Evolutionary conservation across 2,329 filamentous ascomycete species (phyloP).

Genomic region (Xylariaceae sp.): DNA sequence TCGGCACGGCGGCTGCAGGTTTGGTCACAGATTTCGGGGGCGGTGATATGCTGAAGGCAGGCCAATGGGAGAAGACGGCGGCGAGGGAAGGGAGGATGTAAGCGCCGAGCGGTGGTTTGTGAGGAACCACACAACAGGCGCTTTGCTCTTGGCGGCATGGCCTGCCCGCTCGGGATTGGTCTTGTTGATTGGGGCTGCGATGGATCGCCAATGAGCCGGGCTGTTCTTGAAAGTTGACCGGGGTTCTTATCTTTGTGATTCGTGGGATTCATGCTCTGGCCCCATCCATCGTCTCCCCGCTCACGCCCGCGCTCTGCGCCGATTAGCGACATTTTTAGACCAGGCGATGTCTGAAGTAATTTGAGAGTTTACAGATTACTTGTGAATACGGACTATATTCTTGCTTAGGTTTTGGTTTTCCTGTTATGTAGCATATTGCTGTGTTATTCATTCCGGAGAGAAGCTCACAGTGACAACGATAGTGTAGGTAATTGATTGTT

Average conservation of each 20-base stretch:
- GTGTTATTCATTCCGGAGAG: too few relatives aligned
- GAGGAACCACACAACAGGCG: conserved; percentile 21
- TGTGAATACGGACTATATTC: too few relatives aligned
- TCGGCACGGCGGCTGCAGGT: conserved; percentile 29
- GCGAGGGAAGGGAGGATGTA: conserved; percentile 25
- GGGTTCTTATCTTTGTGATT: neutral
- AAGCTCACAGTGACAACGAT: too few relatives aligned
- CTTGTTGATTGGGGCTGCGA: conserved; percentile 9
- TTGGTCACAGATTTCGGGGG: conserved; percentile 30
- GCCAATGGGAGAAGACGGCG: conserved; percentile 29
- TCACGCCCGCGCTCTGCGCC: too few relatives aligned
- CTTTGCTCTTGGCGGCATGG: conserved; percentile 24
- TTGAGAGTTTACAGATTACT: too few relatives aligned
- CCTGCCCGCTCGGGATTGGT: conserved; percentile 27
- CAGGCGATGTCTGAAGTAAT: too few relatives aligned
- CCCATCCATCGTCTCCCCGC: too few relatives aligned
- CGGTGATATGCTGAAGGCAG: conserved; percentile 27
- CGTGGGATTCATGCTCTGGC: neutral
- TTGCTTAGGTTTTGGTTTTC: too few relatives aligned
- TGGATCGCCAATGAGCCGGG: conserved; percentile 11
- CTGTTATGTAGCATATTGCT: too few relatives aligned
- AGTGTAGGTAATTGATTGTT: too few relatives aligned
- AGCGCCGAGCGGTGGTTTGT: conserved; percentile 29
- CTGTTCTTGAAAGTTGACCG: neutral
- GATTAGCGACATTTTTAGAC: too few relatives aligned